Evolutionary conservation across 148 eudicot genomes (phyloP).

Genomic region (Salicornia ramosissima): DNA sequence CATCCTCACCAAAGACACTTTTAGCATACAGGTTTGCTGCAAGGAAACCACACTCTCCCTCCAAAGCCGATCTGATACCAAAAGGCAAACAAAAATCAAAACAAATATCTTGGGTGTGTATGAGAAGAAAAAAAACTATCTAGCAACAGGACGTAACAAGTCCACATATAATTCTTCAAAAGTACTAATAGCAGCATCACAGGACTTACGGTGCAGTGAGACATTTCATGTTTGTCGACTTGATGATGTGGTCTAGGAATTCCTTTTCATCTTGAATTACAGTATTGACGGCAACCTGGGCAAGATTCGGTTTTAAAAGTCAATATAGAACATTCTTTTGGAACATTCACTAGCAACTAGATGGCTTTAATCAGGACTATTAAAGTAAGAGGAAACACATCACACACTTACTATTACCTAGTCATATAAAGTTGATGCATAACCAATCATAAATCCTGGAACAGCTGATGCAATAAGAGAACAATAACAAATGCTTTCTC

Average conservation of each 20-base stretch:
- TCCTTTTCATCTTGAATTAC: conserved; percentile 72
- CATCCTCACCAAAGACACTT: conserved; percentile 91
- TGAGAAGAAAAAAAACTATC: not conserved
- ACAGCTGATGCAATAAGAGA: no score
- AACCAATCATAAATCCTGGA: no score
- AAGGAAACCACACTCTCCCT: conserved; percentile 88
- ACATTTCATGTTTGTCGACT: conserved; percentile 90
- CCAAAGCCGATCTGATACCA: conserved; percentile 70
- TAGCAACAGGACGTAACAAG: not conserved
- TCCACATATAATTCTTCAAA: not conserved
- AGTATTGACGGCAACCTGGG: conserved; percentile 51
- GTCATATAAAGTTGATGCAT: no score
- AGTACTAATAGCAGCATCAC: not conserved
- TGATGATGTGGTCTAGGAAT: conserved; percentile 78
- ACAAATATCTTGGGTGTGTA: not conserved
- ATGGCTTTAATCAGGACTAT: not conserved
- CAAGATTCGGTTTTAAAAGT: not conserved
- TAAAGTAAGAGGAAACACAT: no score
- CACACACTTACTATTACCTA: no score
- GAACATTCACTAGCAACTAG: not conserved
- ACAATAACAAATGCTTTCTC: no score
- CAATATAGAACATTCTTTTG: not conserved
- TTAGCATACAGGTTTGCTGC: conserved; percentile 94
- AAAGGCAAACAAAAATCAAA: conserved; percentile 3
- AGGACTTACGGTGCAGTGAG: conserved; percentile 68